Base-by-base conservation (phyloP, 2,329 filamentous ascomycete species). In the Stagonosporopsis chrysanthemi region DNA sequence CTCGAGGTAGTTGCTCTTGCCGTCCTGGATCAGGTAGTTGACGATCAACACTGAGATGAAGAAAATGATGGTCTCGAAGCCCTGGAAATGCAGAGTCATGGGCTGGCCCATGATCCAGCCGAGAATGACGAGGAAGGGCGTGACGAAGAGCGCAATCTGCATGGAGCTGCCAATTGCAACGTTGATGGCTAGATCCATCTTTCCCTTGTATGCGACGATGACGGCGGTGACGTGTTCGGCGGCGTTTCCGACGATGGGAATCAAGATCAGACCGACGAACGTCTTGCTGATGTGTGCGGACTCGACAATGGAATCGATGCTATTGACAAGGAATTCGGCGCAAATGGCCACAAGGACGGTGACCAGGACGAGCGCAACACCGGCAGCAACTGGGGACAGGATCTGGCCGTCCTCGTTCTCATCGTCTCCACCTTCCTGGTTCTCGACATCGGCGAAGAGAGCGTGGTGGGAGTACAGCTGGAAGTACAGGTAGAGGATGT, bases 61-160 rank as follows among this genome's bases (percentile, higher is more conserved):
- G 69, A 96, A 84, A 54, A 89, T 91, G 22, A 95, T 90, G 0
- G 91, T 96, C 83, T 96, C 91, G 76, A 96, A 96, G 45, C 92
- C 83, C 58, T 91, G 91, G 76, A 96, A 96, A 79, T 94, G 92
- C 31, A 96, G 82, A 26, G 89, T 81, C 82, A 84, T 84, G 43
- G 79, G 75, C 62, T 81, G 69, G 22, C 76, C 78, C 55, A 85
- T 81, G 66, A 81, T 79, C 83, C 83, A 85, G 47, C 83, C 83
- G 9, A 84, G 77, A 39, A 85, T 80, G 53, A 85, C 83, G 48
- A 85, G 73, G 74, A 84, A 83, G 6, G 83, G 83, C 2, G 83
- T 85, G 41, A 84, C 83, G 62, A 86, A 83, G 23, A 86, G 78
- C 4, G 83, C 82, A 53, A 86, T 86, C 60, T 85, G 83, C 75